A percentile compares a stretch with the other conserved stretches of the same genome.
phyloP scores from a whole-genome alignment of 2,329 filamentous ascomycete genomes.

The Fusarium sp. region DNA sequence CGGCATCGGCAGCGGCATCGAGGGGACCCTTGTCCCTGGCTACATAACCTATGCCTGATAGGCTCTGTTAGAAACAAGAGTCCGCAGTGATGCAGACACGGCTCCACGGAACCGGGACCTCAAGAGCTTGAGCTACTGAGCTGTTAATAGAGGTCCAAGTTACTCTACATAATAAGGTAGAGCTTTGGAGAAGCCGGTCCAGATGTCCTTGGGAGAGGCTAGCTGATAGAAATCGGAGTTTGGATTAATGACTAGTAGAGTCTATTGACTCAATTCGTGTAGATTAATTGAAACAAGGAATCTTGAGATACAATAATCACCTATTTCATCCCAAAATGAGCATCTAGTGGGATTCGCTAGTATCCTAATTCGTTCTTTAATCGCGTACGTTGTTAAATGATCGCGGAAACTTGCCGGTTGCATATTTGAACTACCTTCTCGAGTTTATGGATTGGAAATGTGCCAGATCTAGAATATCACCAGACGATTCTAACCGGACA shows the following conservation, averaged over 20 bases:
- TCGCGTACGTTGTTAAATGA: background rate
- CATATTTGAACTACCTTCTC: conserved; percentile 10
- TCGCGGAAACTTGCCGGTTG: conserved; percentile 44
- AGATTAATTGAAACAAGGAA: background rate
- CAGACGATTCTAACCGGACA: background rate
- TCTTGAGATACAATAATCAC: background rate
- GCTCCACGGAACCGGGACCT: conserved; percentile 22
- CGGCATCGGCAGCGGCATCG: conserved; percentile 29
- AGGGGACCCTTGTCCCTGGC: conserved; percentile 36
- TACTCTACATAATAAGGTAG: background rate
- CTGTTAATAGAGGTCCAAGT: background rate
- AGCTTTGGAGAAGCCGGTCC: background rate
- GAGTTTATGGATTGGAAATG: background rate
- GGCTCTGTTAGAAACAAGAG: conserved; percentile 40
- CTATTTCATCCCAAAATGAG: background rate
- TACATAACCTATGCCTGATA: conserved; percentile 33
- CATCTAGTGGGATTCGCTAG: background rate
- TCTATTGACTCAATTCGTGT: no score
- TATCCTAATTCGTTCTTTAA: background rate
- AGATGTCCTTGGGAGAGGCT: background rate
- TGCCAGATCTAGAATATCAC: background rate
- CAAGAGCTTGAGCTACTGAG: conserved; percentile 3
- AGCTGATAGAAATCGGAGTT: background rate
- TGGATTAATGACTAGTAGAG: no score
- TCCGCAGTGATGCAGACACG: conserved; percentile 17